Conservation (phyloP, 164 flowering plant genomes). For the Amborella trichopoda region DNA sequence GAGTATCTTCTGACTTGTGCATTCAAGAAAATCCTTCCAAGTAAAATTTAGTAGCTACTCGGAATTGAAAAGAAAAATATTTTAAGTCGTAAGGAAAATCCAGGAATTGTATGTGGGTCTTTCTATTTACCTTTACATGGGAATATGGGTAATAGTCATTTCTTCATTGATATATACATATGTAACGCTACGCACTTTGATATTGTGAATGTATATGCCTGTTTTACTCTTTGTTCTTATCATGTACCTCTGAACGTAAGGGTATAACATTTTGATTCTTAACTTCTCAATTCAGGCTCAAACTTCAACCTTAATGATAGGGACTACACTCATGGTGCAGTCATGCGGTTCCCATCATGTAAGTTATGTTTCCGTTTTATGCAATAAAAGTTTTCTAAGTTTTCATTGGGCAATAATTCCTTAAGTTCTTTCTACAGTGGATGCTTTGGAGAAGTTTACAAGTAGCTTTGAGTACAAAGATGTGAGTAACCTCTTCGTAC, state of each 20-base stretch:
- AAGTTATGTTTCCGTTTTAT: conserved; percentile 11
- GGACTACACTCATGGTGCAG: conserved; percentile 59
- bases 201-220: not conserved
- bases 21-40: too few relatives aligned
- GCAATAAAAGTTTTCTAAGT: conserved; percentile 1
- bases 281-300: conserved; percentile 46
- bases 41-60: too few relatives aligned
- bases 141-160: not conserved
- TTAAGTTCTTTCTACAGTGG: conserved; percentile 36
- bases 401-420: not conserved
- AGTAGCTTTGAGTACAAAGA: conserved; percentile 45
- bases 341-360: conserved; percentile 80
- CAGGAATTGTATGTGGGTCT: not conserved
- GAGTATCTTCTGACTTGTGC: too few relatives aligned
- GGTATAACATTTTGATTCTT: not conserved
- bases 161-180: not conserved
- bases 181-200: not conserved
- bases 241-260: not conserved
- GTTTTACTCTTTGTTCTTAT: not conserved
- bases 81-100: too few relatives aligned
- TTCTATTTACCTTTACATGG: not conserved
- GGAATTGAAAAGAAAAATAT: too few relatives aligned
- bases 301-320: conserved; percentile 37
- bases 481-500: conserved; percentile 31
- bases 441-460: conserved; percentile 53